Evolutionary conservation across 2,329 filamentous ascomycete genomes (phyloP), one percentile per base, ranked within the genome.

Genomic region (Xylariaceae sp.): DNA sequence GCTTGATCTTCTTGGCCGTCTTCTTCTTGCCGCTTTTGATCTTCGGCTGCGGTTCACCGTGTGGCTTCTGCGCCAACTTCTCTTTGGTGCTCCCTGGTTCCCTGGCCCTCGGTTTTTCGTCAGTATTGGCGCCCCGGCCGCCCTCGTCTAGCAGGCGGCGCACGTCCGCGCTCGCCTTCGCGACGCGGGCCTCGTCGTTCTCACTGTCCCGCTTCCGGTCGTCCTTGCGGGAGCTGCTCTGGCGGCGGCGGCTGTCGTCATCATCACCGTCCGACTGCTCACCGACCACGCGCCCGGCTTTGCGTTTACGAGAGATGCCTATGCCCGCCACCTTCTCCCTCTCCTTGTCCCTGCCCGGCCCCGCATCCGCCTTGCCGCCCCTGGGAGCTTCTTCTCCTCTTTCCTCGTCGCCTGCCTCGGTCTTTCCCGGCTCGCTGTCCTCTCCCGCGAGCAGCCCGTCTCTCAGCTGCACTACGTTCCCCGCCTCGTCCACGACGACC

Each of bases 401-500:
- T 49, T 41, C 9, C 20, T 50, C 26, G 23, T 56, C 58, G 50
- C 61, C 32, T 52, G 15, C 16, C 6, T 35, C 57, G 40, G 36
- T 47, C 27, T 42, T 64, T 6, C 50, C 47, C 16, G 55, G 57
- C 46, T 61, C 40, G 60, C 55, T 53, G 60, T 48, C 50, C 68
- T 68, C 39, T 63, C 60, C 65, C 33, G 63, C 55, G 10, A 63
- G 57, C 6, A 44, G 73, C 4, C 40, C 50, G 37, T 77, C 29
- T 68, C 74, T 54, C 63, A 83, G 61, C 73, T 71, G 40, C 24
- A 87, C 80, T 24, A 86, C 80, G 49, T 90, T 87, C 43, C 84
- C 88, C 4, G 81, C 78, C 67, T 91, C 89, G 61, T 93, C 83
- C 3, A 94, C 83, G 45, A 91, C 84, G 0, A 91, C 79, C 0